These are phyloP conservation scores for Rhododendron ovatum DNA, from an alignment of 148 eudicot species.

Conservation along the genomic window DNA sequence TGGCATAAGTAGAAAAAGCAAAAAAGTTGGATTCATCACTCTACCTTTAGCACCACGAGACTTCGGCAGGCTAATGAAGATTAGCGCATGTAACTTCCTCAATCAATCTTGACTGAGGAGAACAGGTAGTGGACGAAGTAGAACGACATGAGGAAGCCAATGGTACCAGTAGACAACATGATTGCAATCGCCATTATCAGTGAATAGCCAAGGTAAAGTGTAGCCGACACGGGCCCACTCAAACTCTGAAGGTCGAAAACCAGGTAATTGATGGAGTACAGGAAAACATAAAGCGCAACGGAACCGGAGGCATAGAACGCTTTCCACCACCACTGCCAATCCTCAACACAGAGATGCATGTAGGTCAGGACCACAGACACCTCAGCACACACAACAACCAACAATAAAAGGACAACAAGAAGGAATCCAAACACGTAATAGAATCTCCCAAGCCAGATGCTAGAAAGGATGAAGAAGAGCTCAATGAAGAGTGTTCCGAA, in stretches of 20 bases:
- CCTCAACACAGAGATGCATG: slow-evolving; percentile 70
- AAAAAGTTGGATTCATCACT: slow-evolving; percentile 3
- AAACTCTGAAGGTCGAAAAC: slow-evolving; percentile 54
- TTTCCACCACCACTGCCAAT: slow-evolving; percentile 86
- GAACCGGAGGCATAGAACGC: slow-evolving; percentile 67
- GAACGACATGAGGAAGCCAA: slow-evolving; percentile 54
- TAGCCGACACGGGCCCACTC: slow-evolving; percentile 58
- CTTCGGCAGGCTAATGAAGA: slow-evolving; percentile 5
- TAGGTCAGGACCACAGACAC: slow-evolving; percentile 60
- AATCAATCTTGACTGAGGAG: slow-evolving; percentile 64
- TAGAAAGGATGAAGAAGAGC: slow-evolving; percentile 55
- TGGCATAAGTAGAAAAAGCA: slow-evolving; percentile 2
- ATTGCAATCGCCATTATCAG: slow-evolving; percentile 54
- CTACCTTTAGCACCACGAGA: background rate
- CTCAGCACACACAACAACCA: slow-evolving; percentile 54
- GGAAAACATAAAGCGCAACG: slow-evolving; percentile 55
- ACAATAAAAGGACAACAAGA: slow-evolving; percentile 40
- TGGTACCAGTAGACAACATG: slow-evolving; percentile 59
- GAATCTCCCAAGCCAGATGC: slow-evolving; percentile 63
- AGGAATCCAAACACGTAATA: slow-evolving; percentile 61
- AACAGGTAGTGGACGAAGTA: slow-evolving; percentile 60
- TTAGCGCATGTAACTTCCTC: background rate
- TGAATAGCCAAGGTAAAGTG: slow-evolving; percentile 61
- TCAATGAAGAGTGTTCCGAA: slow-evolving; percentile 66
- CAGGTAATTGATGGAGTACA: slow-evolving; percentile 58